phyloP scores from a whole-genome alignment of 768 basidiomycete genomes.

The Suillus decipiens region DNA sequence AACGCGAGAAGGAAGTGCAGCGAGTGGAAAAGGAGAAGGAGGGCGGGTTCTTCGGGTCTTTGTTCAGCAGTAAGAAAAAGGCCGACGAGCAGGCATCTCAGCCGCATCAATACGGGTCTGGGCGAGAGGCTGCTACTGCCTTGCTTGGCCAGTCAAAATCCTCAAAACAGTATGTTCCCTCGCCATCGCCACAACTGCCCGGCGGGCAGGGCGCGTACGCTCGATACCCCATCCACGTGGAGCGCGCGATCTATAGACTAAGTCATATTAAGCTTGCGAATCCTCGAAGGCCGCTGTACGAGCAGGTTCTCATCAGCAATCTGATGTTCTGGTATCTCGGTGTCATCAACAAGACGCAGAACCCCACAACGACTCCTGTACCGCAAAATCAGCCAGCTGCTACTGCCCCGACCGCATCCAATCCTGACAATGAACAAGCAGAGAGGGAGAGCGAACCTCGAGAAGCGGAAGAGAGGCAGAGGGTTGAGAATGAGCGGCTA shows the following conservation, averaged over 20 bases:
- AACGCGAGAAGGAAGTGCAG: conserved; percentile 49
- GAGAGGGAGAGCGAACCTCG: conserved; percentile 36
- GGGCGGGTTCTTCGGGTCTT: conserved; percentile 87
- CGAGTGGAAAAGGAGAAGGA: conserved; percentile 58
- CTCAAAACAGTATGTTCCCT: conserved; percentile 63
- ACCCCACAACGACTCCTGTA: conserved; percentile 37
- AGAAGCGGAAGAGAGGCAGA: conserved; percentile 42
- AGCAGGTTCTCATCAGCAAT: conserved; percentile 92
- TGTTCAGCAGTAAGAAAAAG: conserved; percentile 89
- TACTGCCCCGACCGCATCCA: conserved; percentile 28
- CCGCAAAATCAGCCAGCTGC: conserved; percentile 28
- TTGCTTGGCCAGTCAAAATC: conserved; percentile 84
- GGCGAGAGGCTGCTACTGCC: conserved; percentile 85
- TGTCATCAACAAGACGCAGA: conserved; percentile 91
- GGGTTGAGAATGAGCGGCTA: conserved; percentile 42
- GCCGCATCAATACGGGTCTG: conserved; percentile 44
- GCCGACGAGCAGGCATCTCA: conserved; percentile 63
- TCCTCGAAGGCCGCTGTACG: conserved; percentile 92
- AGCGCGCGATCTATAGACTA: conserved; percentile 94
- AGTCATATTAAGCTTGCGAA: conserved; percentile 99
- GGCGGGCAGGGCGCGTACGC: conserved; percentile 50
- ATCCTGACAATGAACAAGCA: conserved; percentile 36
- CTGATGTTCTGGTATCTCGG: conserved; percentile 99
- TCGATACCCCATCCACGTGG: conserved; percentile 97
- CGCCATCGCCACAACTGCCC: conserved; percentile 53